These are phyloP conservation scores for Brassica carinata DNA, from an alignment of 345 rosid genomes.

Conservation along the genomic window DNA sequence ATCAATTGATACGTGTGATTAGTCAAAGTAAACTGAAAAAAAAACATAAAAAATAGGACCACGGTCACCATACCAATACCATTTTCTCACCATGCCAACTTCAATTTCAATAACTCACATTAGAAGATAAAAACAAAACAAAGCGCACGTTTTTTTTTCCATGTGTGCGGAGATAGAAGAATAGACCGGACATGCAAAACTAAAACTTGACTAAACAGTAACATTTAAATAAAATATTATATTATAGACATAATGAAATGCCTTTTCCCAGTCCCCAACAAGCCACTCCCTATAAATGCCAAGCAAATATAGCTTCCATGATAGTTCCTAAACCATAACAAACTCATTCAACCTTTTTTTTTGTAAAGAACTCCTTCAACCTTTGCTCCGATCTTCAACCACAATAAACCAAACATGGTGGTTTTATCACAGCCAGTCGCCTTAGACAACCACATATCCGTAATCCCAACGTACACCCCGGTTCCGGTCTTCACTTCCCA, in stretches of 20 bases:
- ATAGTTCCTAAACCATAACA: constrained; percentile 26
- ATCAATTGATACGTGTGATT: constrained; percentile 36
- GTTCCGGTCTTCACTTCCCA: constrained; percentile 40
- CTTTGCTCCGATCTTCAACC: constrained; percentile 2
- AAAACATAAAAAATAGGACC: neutral
- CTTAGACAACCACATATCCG: constrained; percentile 50
- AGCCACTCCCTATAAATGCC: constrained; percentile 38
- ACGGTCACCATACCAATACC: constrained; percentile 19
- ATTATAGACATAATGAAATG: neutral
- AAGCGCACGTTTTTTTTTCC: no score
- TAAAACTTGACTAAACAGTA: neutral
- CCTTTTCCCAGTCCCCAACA: constrained; percentile 5
- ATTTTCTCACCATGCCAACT: constrained; percentile 32
- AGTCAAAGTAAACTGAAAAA: constrained; percentile 28
- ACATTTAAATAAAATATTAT: neutral
- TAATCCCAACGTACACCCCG: constrained; percentile 63
- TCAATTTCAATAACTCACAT: constrained; percentile 29
- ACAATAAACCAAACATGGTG: constrained; percentile 53
- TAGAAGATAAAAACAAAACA: constrained; percentile 30
- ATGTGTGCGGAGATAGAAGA: constrained; percentile 14
- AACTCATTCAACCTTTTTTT: no score
- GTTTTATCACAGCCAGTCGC: constrained; percentile 59
- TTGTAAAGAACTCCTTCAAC: neutral
- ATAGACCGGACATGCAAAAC: constrained; percentile 25
- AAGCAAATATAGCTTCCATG: constrained; percentile 24